Evolutionary conservation across 108 stramenopile species (phyloP).

Genomic region (Cyclotella sp.): DNA sequence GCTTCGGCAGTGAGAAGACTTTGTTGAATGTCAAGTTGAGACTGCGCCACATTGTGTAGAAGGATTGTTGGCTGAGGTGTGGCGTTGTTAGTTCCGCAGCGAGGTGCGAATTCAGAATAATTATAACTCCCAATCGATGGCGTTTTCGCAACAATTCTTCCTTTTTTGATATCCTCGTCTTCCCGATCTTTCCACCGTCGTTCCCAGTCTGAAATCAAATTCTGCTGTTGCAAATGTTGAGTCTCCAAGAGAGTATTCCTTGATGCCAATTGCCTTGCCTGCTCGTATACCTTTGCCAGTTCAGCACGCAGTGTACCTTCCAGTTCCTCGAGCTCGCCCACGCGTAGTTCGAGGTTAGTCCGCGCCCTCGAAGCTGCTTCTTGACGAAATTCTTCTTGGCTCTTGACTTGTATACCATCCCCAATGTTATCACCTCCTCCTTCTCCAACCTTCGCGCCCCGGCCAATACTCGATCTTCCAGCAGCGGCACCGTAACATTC

Average conservation of each 20-base stretch:
- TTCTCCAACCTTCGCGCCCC: neutral
- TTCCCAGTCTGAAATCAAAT: conserved; percentile 40
- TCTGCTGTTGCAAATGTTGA: conserved; percentile 49
- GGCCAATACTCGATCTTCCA: neutral
- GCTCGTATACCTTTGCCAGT: conserved; percentile 56
- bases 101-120: conserved; percentile 38
- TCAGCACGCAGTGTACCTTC: conserved; percentile 61
- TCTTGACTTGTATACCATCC: conserved; percentile 1
- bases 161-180: conserved; percentile 33
- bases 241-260: conserved; percentile 51
- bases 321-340: conserved; percentile 83
- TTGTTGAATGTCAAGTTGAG: conserved; percentile 30
- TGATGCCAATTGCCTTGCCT: conserved; percentile 47
- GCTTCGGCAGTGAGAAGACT: conserved; percentile 49
- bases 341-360: conserved; percentile 69
- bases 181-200: conserved; percentile 34
- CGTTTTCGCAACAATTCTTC: conserved; percentile 18
- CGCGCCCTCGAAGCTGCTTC: conserved; percentile 56
- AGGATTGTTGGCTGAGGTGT: conserved; percentile 4
- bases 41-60: conserved; percentile 28
- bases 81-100: neutral
- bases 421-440: conserved; percentile 11
- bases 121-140: conserved; percentile 38
- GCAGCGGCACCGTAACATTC: conserved; percentile 32
- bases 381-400: conserved; percentile 36